These are phyloP conservation scores for Coix lacrymajobi DNA, from an alignment of 176 grass and related monocot genomes.

Conservation along the genomic window DNA sequence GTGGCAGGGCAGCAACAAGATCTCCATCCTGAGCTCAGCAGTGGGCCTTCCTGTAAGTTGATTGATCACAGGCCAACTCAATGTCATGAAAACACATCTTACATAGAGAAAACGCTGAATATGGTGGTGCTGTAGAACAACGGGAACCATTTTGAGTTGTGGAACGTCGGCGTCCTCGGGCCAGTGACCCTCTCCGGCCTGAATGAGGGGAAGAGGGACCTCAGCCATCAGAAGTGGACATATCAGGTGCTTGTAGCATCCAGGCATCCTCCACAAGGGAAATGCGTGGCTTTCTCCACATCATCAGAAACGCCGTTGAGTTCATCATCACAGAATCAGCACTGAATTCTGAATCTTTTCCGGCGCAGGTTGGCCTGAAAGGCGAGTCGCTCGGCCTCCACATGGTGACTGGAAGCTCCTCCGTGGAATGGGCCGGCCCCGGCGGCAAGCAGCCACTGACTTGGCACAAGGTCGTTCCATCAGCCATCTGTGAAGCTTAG, in stretches of 20 bases:
- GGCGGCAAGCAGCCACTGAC: constrained; percentile 61
- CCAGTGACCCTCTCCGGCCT: constrained; percentile 66
- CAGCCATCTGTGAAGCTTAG: not conserved
- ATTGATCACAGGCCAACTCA: not conserved
- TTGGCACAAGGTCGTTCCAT: constrained; percentile 72
- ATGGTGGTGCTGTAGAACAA: constrained; percentile 47
- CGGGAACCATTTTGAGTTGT: constrained; percentile 73
- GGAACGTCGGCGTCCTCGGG: constrained; percentile 83
- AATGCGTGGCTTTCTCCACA: not conserved
- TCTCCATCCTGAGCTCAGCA: constrained; percentile 81
- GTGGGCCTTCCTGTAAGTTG: constrained; percentile 78
- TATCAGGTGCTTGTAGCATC: constrained; percentile 49
- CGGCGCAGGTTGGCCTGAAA: constrained; percentile 57
- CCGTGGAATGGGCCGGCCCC: constrained; percentile 63
- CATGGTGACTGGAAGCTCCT: constrained; percentile 56
- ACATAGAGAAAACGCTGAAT: not conserved
- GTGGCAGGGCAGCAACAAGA: constrained; percentile 88
- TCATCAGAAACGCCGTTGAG: not conserved
- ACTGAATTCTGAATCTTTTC: not conserved
- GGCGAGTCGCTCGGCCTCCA: constrained; percentile 64
- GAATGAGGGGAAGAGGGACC: constrained; percentile 63
- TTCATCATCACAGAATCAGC: not conserved
- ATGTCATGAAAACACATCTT: not conserved
- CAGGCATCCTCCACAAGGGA: not conserved
- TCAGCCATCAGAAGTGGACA: constrained; percentile 84